phyloP scores from a whole-genome alignment of 768 basidiomycete species.

The Tylopilus balloui region DNA sequence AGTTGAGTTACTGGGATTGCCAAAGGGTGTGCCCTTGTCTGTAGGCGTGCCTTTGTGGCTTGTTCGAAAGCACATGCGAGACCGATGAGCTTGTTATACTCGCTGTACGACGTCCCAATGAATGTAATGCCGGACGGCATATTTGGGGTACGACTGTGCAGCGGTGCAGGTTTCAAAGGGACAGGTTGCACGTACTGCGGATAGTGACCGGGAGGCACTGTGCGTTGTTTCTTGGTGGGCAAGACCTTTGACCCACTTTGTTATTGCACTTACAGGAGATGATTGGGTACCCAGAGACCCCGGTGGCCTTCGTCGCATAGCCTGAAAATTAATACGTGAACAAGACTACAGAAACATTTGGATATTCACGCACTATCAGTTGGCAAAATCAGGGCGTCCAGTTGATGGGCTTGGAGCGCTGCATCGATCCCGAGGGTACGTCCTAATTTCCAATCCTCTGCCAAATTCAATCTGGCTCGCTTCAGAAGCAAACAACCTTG shows the following conservation, averaged over 20 bases:
- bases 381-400: slow-evolving; percentile 54
- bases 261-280: slow-evolving; percentile 47
- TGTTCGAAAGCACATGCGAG: slow-evolving; percentile 67
- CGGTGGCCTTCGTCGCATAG: slow-evolving; percentile 34
- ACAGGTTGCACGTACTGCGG: slow-evolving; percentile 41
- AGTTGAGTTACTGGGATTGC: slow-evolving; percentile 56
- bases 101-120: slow-evolving; percentile 57
- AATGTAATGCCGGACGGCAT: slow-evolving; percentile 62
- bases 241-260: not conserved
- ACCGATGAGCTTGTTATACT: slow-evolving; percentile 51
- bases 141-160: slow-evolving; percentile 35
- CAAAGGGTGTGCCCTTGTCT: slow-evolving; percentile 43
- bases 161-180: slow-evolving; percentile 41
- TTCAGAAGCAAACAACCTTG: slow-evolving; percentile 24
- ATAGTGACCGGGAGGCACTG: slow-evolving; percentile 59
- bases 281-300: slow-evolving; percentile 63
- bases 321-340: slow-evolving; percentile 9
- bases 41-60: slow-evolving; percentile 49
- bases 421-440: slow-evolving; percentile 53
- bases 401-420: slow-evolving; percentile 38
- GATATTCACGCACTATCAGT: slow-evolving; percentile 28
- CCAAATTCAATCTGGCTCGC: slow-evolving; percentile 38
- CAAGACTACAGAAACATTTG: not conserved
- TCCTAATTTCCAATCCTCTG: slow-evolving; percentile 46
- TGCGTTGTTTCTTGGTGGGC: slow-evolving; percentile 1